Evolutionary conservation across 345 rosid genomes (phyloP).

Genomic region (Mallotus nudiflorus): DNA sequence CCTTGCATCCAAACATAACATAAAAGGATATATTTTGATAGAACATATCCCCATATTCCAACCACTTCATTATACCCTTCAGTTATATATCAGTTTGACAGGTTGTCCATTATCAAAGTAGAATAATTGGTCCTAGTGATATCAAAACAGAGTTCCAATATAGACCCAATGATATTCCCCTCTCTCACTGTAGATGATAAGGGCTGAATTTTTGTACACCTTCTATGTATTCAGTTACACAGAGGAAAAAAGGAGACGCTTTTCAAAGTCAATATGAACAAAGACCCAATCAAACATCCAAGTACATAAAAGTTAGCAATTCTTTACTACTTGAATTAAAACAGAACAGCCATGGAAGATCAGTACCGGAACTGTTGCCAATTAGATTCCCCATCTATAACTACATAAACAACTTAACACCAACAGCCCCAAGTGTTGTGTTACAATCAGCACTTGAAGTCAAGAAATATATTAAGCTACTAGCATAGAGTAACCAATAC

Average conservation of each 20-base stretch:
- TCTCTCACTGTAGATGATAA: not conserved
- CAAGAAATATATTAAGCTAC: not conserved
- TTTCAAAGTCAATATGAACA: not conserved
- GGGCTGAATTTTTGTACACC: too few relatives aligned
- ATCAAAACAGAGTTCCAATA: not conserved
- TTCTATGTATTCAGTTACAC: not conserved
- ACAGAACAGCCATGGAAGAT: not conserved
- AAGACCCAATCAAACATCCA: not conserved
- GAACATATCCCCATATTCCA: not conserved
- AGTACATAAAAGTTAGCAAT: not conserved
- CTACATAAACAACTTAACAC: not conserved
- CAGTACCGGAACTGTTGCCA: not conserved
- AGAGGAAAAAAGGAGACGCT: not conserved
- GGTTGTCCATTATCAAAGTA: not conserved
- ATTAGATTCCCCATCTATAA: not conserved
- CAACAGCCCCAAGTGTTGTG: not conserved
- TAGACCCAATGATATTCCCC: not conserved
- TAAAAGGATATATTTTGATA: not conserved
- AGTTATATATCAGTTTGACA: not conserved
- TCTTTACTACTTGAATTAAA: not conserved
- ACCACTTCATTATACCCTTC: not conserved
- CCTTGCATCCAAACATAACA: too few relatives aligned
- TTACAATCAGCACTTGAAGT: not conserved
- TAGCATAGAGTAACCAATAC: constrained; percentile 36
- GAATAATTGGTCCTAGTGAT: not conserved